These are phyloP conservation scores for Dothideomycetes sp. DNA, from an alignment of 2,329 filamentous ascomycete species.

Conservation along the genomic window DNA sequence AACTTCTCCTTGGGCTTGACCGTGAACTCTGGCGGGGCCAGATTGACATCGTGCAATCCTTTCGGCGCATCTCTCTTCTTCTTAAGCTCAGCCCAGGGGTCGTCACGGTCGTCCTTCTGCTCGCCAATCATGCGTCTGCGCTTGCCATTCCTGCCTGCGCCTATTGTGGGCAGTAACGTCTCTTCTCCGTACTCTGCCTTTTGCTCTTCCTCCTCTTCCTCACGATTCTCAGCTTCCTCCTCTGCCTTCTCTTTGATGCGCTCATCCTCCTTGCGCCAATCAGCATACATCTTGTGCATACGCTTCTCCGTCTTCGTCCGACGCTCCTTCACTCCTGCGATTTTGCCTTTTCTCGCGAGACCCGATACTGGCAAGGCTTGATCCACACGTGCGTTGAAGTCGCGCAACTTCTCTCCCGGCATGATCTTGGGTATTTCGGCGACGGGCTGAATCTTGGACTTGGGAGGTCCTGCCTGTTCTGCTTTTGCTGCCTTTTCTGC, in stretches of 20 bases:
- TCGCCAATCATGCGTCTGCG: constrained; percentile 30
- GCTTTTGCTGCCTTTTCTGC: constrained; percentile 11
- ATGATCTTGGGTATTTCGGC: constrained; percentile 54
- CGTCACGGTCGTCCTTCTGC: constrained; percentile 48
- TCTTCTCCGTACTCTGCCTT: constrained; percentile 56
- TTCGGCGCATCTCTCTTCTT: constrained; percentile 48
- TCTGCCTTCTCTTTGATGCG: constrained; percentile 65
- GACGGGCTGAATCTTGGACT: constrained; percentile 3
- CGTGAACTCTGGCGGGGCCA: constrained; percentile 65
- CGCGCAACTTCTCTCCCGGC: constrained; percentile 71
- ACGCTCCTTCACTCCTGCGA: constrained; percentile 55
- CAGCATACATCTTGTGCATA: constrained; percentile 49
- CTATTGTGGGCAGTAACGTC: constrained; percentile 45
- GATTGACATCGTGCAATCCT: constrained; percentile 48
- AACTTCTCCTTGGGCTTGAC: constrained; percentile 52
- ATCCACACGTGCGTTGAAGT: constrained; percentile 76
- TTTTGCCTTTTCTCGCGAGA: constrained; percentile 48
- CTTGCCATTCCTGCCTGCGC: constrained; percentile 39
- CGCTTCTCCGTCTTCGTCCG: constrained; percentile 76
- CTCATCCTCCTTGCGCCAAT: constrained; percentile 68
- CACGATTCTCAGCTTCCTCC: constrained; percentile 56
- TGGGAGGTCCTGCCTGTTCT: constrained; percentile 11
- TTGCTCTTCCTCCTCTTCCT: constrained; percentile 47
- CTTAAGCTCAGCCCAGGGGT: constrained; percentile 69
- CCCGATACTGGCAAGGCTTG: constrained; percentile 68